Base-by-base conservation (phyloP, 1,284 basidiomycete species). In the Ustilago sp. region DNA sequence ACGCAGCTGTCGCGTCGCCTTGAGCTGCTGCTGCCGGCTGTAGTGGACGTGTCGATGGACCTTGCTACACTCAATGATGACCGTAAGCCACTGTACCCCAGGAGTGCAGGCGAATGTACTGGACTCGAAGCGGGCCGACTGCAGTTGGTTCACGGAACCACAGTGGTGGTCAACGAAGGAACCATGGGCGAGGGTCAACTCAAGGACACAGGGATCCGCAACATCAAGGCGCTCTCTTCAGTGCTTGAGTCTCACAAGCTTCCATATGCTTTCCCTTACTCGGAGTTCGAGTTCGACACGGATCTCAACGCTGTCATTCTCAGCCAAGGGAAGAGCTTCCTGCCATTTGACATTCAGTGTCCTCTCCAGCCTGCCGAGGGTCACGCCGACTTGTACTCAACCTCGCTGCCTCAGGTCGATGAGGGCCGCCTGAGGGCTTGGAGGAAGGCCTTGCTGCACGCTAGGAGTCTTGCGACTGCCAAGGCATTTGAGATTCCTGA, bases 261-360 rank as follows among this genome's bases (percentile, higher is more conserved):
- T n/a, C 88, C 90, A 12, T 95, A 94, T 83, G 86, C 89, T 36
- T 95, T 94, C 85, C 93, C 94, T 0, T 95, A 90, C 86, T 92
- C 91, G 79, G 83, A 84, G 34, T 94, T 92, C 82, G 88, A 90
- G 12, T 93, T 95, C 80, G 89, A 91, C 34, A 93, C 92, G 1
- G 93, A 94, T 78, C 87, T 93, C 23, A 88, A 86, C 45, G 90
- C 92, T 65, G 77, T 94, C 32, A 87, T 93, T 0, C 84, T 93
- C 7, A 89, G 89, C 55, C 89, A 91, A 72, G 92, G 93, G 38
- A 89, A 89, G 77, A 81, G 84, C 23, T 80, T 88, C 59, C 64
- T 85, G 43, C 81, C 86, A 2, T 85, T 86, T 19, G 77, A 87
- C 72, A 63, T 80, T 15, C 75, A 79, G 45, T 63, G 77, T 54